Evolutionary conservation across 2,329 filamentous ascomycete species (phyloP), one percentile per base, ranked within the genome.

Genomic region (Diaporthe caulivora): DNA sequence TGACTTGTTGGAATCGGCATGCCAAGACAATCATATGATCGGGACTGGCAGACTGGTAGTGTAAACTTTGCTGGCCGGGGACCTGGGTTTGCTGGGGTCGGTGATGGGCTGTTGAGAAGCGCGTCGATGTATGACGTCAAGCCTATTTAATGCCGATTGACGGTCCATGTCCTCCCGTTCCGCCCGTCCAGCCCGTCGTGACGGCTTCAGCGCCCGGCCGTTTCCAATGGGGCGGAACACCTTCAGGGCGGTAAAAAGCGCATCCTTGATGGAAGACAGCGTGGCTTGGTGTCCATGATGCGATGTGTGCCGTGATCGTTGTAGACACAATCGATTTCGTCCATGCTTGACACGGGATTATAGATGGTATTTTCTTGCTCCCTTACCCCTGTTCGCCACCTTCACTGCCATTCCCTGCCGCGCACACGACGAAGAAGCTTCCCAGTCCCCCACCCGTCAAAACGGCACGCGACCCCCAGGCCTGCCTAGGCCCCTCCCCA

Each of bases 121-220:
- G 53, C 31, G 44, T 51, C 42, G 55, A 71, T 71, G 68, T 6
- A 62, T 71, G 68, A 71, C 68, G 68, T 71, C 68, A 71, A 71
- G 44, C 42, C 44, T 37, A 37, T 71, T 62, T 53, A 58, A 71
- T 62, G 44, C 42, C 54, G 51, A 60, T 70, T 60, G 55, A 42
- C 29, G 51, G 40, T 10, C 26, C 62, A 51, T 37, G 62, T 37
- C 37, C 6, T 40, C 29, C 42, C 29, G 26, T 9, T 11, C 29
- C 49, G 60, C 29, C 40, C 40, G 44, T 65, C 60, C 60, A 31
- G 60, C 21, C 40, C 13, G 57, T 42, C 57, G 34, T 9, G 24
- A 51, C 31, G 62, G 62, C 62, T 65, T 51, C 62, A 34, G 31
- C 44, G 31, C 55, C 55, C 55, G 40, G 34, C 34, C 21, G 31